Conservation (phyloP, 768 basidiomycete species). For the Crassisporium funariophilum region DNA sequence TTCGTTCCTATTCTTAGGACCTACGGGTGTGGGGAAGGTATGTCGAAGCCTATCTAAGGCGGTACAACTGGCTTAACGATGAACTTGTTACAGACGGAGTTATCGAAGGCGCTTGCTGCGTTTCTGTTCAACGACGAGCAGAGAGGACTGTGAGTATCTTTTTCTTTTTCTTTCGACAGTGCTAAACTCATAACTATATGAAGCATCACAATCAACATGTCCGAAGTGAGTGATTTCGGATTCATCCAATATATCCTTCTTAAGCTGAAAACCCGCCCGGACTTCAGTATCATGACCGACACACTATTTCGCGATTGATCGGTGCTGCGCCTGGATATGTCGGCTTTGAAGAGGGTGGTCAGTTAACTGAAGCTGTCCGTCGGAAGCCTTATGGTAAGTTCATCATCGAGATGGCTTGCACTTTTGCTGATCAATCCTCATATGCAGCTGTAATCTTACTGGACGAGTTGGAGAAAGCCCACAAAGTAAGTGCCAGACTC, state of each 20-base stretch:
- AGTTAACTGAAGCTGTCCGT: slow-evolving; percentile 90
- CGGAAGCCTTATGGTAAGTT: slow-evolving; percentile 81
- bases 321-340: slow-evolving; percentile 94
- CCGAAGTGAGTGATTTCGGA: slow-evolving; percentile 48
- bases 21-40: slow-evolving; percentile 86
- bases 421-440: neutral
- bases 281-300: slow-evolving; percentile 81
- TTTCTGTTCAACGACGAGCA: slow-evolving; percentile 93
- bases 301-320: slow-evolving; percentile 88
- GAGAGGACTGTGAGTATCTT: slow-evolving; percentile 68
- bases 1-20: slow-evolving; percentile 89
- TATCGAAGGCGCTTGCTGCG: slow-evolving; percentile 84
- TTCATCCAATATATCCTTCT: neutral
- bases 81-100: slow-evolving; percentile 62
- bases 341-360: slow-evolving; percentile 87
- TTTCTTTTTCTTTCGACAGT: neutral
- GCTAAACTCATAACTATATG: neutral
- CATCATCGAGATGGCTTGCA: neutral
- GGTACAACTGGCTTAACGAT: too few relatives aligned
- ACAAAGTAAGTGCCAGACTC: slow-evolving; percentile 52
- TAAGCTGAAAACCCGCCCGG: neutral
- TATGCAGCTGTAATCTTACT: slow-evolving; percentile 69
- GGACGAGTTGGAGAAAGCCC: slow-evolving; percentile 92
- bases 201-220: slow-evolving; percentile 93
- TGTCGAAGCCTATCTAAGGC: slow-evolving; percentile 8